Evolutionary conservation across 768 basidiomycete genomes (phyloP).

Genomic region (Xerocomellus intermedius): DNA sequence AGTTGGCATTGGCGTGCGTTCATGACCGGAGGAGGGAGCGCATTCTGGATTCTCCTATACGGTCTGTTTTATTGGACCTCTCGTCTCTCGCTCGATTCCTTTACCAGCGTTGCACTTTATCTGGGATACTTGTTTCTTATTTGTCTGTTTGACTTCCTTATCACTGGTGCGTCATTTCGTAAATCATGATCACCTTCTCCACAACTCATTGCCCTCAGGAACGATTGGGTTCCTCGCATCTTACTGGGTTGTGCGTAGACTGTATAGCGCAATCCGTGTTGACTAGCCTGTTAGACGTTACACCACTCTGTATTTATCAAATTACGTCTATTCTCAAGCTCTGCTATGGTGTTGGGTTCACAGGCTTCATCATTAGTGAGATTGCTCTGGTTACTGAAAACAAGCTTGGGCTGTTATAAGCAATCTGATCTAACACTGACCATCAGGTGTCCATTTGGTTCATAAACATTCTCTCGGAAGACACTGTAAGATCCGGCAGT

Average conservation of each 20-base stretch:
- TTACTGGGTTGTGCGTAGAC: constrained; percentile 83
- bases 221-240: constrained; percentile 90
- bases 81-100: constrained; percentile 79
- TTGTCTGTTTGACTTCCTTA: constrained; percentile 79
- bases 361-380: not conserved
- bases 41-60: constrained; percentile 88
- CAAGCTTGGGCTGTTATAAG: not conserved
- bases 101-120: constrained; percentile 80
- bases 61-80: constrained; percentile 88
- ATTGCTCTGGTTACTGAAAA: not conserved
- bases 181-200: not conserved
- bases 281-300: constrained; percentile 40
- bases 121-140: constrained; percentile 88
- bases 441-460: not conserved
- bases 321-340: not conserved
- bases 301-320: constrained; percentile 9
- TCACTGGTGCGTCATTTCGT: constrained; percentile 58
- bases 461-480: too few relatives aligned
- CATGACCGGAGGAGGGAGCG: constrained; percentile 86
- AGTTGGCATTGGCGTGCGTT: constrained; percentile 99
- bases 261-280: constrained; percentile 82
- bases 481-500: not conserved
- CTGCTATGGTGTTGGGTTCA: not conserved
- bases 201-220: constrained; percentile 42
- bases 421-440: not conserved